phyloP scores from a whole-genome alignment of 768 basidiomycete species.

The Russula earlei region DNA sequence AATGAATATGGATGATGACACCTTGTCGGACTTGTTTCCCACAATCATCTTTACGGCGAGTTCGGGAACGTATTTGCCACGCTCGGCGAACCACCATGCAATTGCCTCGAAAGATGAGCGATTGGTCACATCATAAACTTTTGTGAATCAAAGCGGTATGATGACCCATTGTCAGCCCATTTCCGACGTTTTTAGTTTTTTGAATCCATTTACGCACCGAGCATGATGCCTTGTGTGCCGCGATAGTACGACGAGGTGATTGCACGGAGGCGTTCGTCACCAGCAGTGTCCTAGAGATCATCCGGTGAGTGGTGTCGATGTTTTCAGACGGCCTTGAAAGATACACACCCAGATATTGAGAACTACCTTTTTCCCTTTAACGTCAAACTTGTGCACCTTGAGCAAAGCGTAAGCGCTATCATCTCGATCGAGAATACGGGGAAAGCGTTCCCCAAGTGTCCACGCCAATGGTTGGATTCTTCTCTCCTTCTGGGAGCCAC shows the following conservation, averaged over 20 bases:
- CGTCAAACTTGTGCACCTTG: constrained; percentile 78
- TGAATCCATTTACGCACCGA: constrained; percentile 35
- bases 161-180: no score
- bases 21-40: constrained; percentile 91
- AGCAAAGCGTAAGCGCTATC: neutral
- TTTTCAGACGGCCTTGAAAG: neutral
- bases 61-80: constrained; percentile 80
- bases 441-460: constrained; percentile 54
- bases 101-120: constrained; percentile 88
- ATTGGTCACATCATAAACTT: constrained; percentile 92
- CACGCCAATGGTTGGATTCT: constrained; percentile 75
- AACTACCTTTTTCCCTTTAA: constrained; percentile 76
- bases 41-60: constrained; percentile 90
- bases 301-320: neutral
- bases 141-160: neutral
- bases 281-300: constrained; percentile 70
- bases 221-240: constrained; percentile 72
- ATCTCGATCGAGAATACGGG: neutral
- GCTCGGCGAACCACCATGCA: constrained; percentile 82
- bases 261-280: constrained; percentile 91
- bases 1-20: constrained; percentile 19
- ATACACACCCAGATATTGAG: constrained; percentile 86
- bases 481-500: constrained; percentile 85
- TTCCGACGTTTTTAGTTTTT: no score
- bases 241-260: constrained; percentile 93